Percentiles rank a stretch among this genome's conserved stretches.
Conservation (phyloP, 2,329 filamentous ascomycete species). For the Colletotrichum coccodes region DNA sequence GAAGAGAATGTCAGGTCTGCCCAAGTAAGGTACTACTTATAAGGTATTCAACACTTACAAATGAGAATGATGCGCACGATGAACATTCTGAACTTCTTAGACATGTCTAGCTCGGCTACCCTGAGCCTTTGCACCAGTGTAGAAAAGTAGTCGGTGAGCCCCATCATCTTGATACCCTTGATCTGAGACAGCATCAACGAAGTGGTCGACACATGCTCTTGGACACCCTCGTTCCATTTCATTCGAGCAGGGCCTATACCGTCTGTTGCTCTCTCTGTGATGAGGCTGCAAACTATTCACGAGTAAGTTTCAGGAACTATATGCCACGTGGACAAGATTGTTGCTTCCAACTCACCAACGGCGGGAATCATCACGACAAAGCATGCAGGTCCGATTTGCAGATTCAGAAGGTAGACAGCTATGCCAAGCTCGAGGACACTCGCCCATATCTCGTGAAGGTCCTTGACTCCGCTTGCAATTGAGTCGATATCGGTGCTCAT, state of each 20-base stretch:
- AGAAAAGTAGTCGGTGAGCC: conserved; percentile 43
- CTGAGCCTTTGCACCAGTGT: conserved; percentile 46
- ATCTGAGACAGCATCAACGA: conserved; percentile 43
- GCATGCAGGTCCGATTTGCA: conserved; percentile 34
- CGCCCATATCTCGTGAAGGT: conserved; percentile 35
- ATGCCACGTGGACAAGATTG: too few species aligned
- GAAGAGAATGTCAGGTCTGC: conserved; percentile 17
- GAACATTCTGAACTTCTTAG: conserved; percentile 40
- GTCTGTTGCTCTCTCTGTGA: conserved; percentile 11
- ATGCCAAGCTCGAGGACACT: conserved; percentile 34
- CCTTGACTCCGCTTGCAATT: conserved; percentile 28
- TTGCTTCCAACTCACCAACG: conserved; percentile 39
- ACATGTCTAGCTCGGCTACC: conserved; percentile 48
- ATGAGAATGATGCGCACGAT: conserved; percentile 33
- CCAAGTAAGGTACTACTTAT: conserved; percentile 12
- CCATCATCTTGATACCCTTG: conserved; percentile 49
- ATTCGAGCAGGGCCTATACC: conserved; percentile 11
- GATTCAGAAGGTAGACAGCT: conserved; percentile 33
- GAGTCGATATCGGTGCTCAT: conserved; percentile 34
- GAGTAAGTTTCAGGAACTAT: too few species aligned
- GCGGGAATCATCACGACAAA: conserved; percentile 50
- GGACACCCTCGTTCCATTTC: conserved; percentile 42
- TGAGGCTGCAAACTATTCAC: conserved; percentile 2
- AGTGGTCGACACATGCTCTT: conserved; percentile 44
- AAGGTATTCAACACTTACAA: too few species aligned